Percentiles rank a stretch among this genome's conserved stretches.
These are phyloP conservation scores for Ophiocordyceps unilateralis DNA, from an alignment of 2,329 filamentous ascomycete genomes.

Conservation along the genomic window DNA sequence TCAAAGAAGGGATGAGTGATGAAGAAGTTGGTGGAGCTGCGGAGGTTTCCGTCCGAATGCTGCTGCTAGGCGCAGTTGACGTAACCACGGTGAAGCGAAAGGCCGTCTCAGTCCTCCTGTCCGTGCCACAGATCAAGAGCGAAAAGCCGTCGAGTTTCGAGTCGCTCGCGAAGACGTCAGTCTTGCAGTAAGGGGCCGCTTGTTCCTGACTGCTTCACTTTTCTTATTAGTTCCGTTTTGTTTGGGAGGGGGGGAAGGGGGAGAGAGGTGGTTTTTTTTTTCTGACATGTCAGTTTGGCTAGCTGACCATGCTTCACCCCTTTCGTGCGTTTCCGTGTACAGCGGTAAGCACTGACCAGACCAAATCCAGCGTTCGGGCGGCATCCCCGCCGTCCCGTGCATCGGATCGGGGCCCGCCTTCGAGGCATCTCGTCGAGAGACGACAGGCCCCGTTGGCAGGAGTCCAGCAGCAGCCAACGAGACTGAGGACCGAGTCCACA, in stretches of 20 bases:
- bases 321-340: not conserved
- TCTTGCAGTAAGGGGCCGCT: slow-evolving; percentile 7
- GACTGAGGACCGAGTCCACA: slow-evolving; percentile 3
- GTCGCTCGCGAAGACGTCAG: slow-evolving; percentile 5
- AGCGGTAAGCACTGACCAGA: slow-evolving; percentile 2
- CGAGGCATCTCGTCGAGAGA: slow-evolving; percentile 6
- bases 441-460: slow-evolving; percentile 1
- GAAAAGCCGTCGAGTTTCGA: slow-evolving; percentile 5
- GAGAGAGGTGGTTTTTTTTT: not conserved
- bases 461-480: slow-evolving; percentile 8
- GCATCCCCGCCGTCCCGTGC: not conserved
- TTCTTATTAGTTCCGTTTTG: too few species aligned
- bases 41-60: not conserved
- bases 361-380: slow-evolving; percentile 1
- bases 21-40: not conserved
- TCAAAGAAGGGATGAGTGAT: not conserved
- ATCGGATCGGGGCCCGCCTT: not conserved
- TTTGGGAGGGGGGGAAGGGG: too few species aligned
- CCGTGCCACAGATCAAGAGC: slow-evolving; percentile 7
- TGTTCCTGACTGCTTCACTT: not conserved
- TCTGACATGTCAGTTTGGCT: not conserved
- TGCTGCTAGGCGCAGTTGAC: not conserved
- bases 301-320: not conserved
- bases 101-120: slow-evolving; percentile 6
- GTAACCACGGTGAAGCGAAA: slow-evolving; percentile 2